These are phyloP conservation scores for Cadophora malorum DNA, from an alignment of 2,329 filamentous ascomycete genomes.

Conservation along the genomic window DNA sequence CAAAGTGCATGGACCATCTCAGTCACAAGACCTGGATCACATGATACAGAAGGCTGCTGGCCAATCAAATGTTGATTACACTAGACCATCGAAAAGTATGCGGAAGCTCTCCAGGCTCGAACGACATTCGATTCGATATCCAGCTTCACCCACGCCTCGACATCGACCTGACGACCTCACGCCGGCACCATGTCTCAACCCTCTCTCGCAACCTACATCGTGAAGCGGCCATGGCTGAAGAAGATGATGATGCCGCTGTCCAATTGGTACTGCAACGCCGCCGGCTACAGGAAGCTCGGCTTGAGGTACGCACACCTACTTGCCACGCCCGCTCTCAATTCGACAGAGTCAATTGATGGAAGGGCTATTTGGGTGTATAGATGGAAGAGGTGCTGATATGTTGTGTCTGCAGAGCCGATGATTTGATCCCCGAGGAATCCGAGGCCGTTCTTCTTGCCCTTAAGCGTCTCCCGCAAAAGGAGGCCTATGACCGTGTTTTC, in stretches of 20 bases:
- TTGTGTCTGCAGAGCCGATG: slow-evolving; percentile 74
- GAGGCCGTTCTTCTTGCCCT: slow-evolving; percentile 86
- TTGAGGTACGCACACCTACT: slow-evolving; percentile 68
- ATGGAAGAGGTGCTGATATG: slow-evolving; percentile 27
- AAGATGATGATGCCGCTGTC: slow-evolving; percentile 81
- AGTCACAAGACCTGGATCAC: background rate
- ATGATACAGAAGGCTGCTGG: background rate
- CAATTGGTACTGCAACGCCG: slow-evolving; percentile 86
- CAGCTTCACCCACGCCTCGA: background rate
- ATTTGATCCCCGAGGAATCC: slow-evolving; percentile 92
- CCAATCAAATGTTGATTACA: background rate
- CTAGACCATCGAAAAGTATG: slow-evolving; percentile 16
- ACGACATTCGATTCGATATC: slow-evolving; percentile 3
- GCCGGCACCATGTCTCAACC: slow-evolving; percentile 45
- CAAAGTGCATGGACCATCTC: background rate
- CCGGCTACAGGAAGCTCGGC: slow-evolving; percentile 92
- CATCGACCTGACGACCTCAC: slow-evolving; percentile 28
- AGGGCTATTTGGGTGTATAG: slow-evolving; percentile 19
- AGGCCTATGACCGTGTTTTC: slow-evolving; percentile 96
- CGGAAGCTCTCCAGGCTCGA: slow-evolving; percentile 1
- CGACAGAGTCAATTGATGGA: slow-evolving; percentile 24
- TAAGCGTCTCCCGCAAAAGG: slow-evolving; percentile 87
- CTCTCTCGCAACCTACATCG: slow-evolving; percentile 76
- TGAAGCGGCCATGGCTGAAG: slow-evolving; percentile 85
- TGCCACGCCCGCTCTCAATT: background rate